phyloP scores from a whole-genome alignment of 345 rosid species.

The thale cress (Arabidopsis thaliana) region DNA sequence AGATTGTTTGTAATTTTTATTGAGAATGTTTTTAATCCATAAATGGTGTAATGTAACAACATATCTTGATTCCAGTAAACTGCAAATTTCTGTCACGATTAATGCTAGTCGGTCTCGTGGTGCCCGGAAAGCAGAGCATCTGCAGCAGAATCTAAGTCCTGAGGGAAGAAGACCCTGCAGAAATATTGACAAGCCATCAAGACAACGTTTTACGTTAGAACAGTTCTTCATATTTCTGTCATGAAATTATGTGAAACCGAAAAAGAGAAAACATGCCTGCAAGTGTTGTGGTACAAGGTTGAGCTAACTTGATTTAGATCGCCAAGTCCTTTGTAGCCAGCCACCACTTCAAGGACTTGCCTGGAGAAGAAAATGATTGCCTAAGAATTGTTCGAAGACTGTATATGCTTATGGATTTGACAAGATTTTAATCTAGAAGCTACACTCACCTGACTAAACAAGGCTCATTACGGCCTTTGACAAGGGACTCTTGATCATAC shows the following conservation, averaged over 20 bases:
- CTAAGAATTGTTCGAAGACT: background rate
- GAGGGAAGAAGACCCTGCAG: conserved; percentile 96
- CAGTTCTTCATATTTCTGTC: background rate
- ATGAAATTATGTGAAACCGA: background rate
- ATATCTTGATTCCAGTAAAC: conserved; percentile 20
- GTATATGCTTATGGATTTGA: background rate
- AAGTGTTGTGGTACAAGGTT: conserved; percentile 85
- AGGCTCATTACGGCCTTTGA: conserved; percentile 96
- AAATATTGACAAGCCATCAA: conserved; percentile 2
- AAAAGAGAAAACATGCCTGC: conserved; percentile 59
- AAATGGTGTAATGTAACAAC: conserved; percentile 20
- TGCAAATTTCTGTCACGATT: conserved; percentile 8
- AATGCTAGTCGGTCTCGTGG: conserved; percentile 36
- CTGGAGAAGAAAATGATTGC: conserved; percentile 45
- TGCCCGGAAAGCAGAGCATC: conserved; percentile 70
- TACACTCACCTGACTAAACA: conserved; percentile 80
- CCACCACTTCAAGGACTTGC: conserved; percentile 94
- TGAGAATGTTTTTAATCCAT: conserved; percentile 19
- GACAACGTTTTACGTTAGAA: background rate
- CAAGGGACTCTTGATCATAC: conserved; percentile 70
- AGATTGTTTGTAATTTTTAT: conserved; percentile 11
- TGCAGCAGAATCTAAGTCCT: conserved; percentile 77
- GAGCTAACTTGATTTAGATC: conserved; percentile 66
- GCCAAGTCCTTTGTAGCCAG: conserved; percentile 79
- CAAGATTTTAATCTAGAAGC: background rate